Percentiles rank a stretch among this genome's conserved stretches.
These are phyloP conservation scores for Fusarium citri DNA, from an alignment of 2,329 filamentous ascomycete genomes.

Conservation along the genomic window DNA sequence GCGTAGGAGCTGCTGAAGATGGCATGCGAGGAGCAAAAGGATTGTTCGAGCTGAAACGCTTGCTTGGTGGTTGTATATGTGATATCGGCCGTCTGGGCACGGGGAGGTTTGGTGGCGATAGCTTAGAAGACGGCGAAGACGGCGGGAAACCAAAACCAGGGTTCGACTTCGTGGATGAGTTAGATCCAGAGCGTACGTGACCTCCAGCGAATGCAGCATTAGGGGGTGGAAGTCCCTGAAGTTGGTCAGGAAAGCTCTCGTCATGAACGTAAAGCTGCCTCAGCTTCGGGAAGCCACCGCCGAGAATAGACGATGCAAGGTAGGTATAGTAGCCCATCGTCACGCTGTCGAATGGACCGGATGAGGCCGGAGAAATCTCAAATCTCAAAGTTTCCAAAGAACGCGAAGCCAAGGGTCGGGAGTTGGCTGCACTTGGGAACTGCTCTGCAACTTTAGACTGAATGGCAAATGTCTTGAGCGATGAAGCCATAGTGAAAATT, in stretches of 20 bases:
- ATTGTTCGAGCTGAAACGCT: conserved; percentile 71
- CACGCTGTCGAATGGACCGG: conserved; percentile 67
- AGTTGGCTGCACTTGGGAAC: conserved; percentile 60
- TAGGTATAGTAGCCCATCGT: conserved; percentile 82
- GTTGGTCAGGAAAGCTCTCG: conserved; percentile 81
- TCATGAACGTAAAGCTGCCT: conserved; percentile 87
- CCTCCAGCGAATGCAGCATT: conserved; percentile 50
- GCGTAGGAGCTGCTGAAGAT: conserved; percentile 56
- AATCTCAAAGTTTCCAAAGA: conserved; percentile 81
- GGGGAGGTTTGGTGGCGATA: conserved; percentile 42
- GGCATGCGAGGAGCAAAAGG: conserved; percentile 60
- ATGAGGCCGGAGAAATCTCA: conserved; percentile 76
- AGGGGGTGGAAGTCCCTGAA: conserved; percentile 78
- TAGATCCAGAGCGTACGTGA: conserved; percentile 51
- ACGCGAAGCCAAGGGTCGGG: conserved; percentile 73
- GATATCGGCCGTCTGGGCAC: conserved; percentile 47
- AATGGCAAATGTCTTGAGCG: conserved; percentile 68
- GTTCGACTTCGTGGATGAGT: conserved; percentile 42
- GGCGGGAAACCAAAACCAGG: conserved; percentile 44
- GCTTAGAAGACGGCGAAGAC: conserved; percentile 35
- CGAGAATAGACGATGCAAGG: conserved; percentile 83
- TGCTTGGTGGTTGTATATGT: conserved; percentile 44
- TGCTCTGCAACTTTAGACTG: conserved; percentile 62
- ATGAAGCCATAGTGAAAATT: conserved; percentile 68
- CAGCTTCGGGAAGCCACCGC: conserved; percentile 78